Conservation (phyloP, 2,329 filamentous ascomycete species). For the Fusarium kyushuense region DNA sequence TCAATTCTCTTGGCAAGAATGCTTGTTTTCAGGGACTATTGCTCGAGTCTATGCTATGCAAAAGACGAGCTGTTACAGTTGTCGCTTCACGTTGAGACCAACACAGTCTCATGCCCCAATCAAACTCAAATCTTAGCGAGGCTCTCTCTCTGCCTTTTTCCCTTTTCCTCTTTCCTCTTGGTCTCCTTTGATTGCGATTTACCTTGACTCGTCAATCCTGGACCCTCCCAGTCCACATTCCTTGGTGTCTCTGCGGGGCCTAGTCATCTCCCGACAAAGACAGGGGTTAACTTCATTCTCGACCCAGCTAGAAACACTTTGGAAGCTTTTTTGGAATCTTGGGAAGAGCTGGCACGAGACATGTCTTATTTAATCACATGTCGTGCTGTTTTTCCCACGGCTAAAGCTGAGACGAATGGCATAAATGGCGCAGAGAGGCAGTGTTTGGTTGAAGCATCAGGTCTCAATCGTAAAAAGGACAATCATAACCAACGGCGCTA, state of each 20-base stretch:
- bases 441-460: background rate
- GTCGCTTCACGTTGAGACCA: constrained; percentile 15
- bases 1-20: constrained; percentile 11
- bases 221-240: constrained; percentile 18
- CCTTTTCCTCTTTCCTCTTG: constrained; percentile 4
- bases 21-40: constrained; percentile 10
- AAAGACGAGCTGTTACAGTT: constrained; percentile 8
- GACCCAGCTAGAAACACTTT: constrained; percentile 14
- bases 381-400: background rate
- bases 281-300: constrained; percentile 10
- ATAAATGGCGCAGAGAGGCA: constrained; percentile 14
- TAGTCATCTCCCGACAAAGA: constrained; percentile 17
- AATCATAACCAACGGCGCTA: constrained; percentile 15
- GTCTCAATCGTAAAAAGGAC: background rate
- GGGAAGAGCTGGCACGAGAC: background rate
- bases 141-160: background rate
- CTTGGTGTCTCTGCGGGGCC: constrained; percentile 19
- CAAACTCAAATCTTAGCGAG: constrained; percentile 1
- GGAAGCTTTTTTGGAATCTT: constrained; percentile 6
- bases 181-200: constrained; percentile 29
- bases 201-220: constrained; percentile 27
- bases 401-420: background rate
- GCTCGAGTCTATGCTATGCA: background rate
- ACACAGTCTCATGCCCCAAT: background rate
- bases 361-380: background rate